phyloP scores from a whole-genome alignment of 208 protist genomes.

The Leishmania guyanensis region DNA sequence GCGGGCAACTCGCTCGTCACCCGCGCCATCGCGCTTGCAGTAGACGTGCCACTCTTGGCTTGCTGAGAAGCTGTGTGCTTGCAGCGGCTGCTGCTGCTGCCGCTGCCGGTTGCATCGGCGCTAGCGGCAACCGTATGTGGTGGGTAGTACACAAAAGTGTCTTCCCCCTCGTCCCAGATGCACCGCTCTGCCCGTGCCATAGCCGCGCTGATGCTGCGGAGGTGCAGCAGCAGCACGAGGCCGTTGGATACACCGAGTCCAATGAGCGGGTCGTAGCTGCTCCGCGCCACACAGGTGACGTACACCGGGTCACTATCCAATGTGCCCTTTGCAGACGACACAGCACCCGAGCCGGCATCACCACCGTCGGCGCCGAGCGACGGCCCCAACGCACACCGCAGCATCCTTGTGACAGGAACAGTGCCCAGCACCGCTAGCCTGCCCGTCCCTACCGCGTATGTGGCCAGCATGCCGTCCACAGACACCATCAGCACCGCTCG shows the following conservation, averaged over 20 bases:
- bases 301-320: conserved; percentile 2
- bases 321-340: not conserved
- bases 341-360: not conserved
- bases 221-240: conserved; percentile 55
- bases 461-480: conserved; percentile 49
- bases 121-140: not conserved
- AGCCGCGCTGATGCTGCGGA: conserved; percentile 31
- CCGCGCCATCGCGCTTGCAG: conserved; percentile 7
- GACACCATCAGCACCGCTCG: conserved; percentile 73
- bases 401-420: conserved; percentile 22
- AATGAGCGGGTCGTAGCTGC: conserved; percentile 75
- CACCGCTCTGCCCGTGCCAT: conserved; percentile 21
- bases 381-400: conserved; percentile 14
- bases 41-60: not conserved
- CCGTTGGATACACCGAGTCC: conserved; percentile 71
- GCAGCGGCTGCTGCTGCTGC: not conserved
- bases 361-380: conserved; percentile 8
- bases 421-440: conserved; percentile 46
- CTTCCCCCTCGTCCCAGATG: conserved; percentile 34
- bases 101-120: not conserved
- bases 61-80: conserved; percentile 3
- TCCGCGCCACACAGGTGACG: conserved; percentile 61
- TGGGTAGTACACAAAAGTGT: conserved; percentile 40
- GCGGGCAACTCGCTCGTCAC: conserved; percentile 6
- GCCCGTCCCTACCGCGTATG: conserved; percentile 61